These are phyloP conservation scores for Lunularia cruciata DNA, from an alignment of 225 moss, liverwort and hornwort species.

Conservation along the genomic window DNA sequence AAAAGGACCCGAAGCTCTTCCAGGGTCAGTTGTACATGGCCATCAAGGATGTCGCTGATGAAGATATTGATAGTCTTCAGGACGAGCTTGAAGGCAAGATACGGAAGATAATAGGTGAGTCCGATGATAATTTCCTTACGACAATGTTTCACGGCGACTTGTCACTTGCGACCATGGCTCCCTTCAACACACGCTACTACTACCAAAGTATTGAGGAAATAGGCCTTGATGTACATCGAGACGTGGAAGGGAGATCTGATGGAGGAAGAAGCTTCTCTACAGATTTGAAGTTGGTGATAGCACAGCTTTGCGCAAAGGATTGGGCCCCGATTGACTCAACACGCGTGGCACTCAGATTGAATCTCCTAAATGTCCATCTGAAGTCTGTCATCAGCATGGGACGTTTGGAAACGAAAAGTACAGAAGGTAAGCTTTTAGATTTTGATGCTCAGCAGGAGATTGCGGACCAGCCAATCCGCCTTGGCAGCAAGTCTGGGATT, in stretches of 20 bases:
- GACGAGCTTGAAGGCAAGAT: conserved; percentile 52
- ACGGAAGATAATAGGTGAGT: conserved; percentile 31
- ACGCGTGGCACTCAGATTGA: conserved; percentile 44
- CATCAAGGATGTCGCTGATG: conserved; percentile 57
- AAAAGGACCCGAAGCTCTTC: conserved; percentile 48
- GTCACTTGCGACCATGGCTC: conserved; percentile 50
- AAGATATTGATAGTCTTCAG: conserved; percentile 55
- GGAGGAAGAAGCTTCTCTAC: conserved; percentile 44
- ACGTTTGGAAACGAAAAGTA: conserved; percentile 26
- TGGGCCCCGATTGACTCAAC: conserved; percentile 59
- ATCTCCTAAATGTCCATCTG: conserved; percentile 36
- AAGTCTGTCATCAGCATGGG: conserved; percentile 40
- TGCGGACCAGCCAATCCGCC: conserved; percentile 17
- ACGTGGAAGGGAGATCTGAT: conserved; percentile 20
- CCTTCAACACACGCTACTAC: conserved; percentile 49
- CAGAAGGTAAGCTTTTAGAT: conserved; percentile 5
- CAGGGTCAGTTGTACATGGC: conserved; percentile 59
- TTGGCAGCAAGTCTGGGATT: background rate
- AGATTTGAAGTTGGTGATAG: conserved; percentile 58
- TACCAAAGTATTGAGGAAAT: conserved; percentile 22
- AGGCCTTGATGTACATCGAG: background rate
- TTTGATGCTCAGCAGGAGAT: conserved; percentile 44
- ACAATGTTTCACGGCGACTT: conserved; percentile 60
- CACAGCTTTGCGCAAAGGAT: conserved; percentile 53
- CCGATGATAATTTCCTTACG: conserved; percentile 51